phyloP scores from a whole-genome alignment of 306 rosid species.

The Alnus glutinosa region DNA sequence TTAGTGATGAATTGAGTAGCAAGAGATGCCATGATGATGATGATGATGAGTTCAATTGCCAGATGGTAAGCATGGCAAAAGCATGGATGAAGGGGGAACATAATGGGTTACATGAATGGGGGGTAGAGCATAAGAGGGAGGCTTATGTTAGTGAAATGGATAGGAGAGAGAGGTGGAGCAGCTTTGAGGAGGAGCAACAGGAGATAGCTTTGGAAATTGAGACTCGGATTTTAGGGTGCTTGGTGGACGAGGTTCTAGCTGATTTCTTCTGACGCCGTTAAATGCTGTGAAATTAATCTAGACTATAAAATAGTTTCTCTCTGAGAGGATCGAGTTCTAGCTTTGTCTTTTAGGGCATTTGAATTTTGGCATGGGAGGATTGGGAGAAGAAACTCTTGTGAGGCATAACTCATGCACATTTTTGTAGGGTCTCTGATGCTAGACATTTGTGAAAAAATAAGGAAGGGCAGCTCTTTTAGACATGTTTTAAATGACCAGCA shows the following conservation, averaged over 20 bases:
- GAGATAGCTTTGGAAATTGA: slow-evolving; percentile 57
- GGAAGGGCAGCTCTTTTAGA: neutral
- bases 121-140: slow-evolving; percentile 40
- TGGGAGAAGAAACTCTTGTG: neutral
- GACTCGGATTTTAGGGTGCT: slow-evolving; percentile 34
- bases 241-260: slow-evolving; percentile 51
- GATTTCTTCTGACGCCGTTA: slow-evolving; percentile 10
- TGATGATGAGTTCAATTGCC: slow-evolving; percentile 33
- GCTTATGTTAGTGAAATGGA: slow-evolving; percentile 57
- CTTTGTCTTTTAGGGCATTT: neutral
- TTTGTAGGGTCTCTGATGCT: slow-evolving; percentile 3
- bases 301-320: too few relatives aligned
- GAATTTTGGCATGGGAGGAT: slow-evolving; percentile 8
- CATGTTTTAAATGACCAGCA: too few relatives aligned
- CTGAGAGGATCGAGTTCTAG: too few relatives aligned
- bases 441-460: neutral
- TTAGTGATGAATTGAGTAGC: slow-evolving; percentile 39
- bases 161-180: slow-evolving; percentile 44
- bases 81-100: slow-evolving; percentile 42
- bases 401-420: slow-evolving; percentile 24
- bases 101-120: slow-evolving; percentile 31
- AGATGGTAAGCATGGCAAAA: slow-evolving; percentile 45
- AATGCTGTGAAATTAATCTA: too few relatives aligned
- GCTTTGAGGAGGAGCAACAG: slow-evolving; percentile 49
- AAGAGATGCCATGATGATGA: slow-evolving; percentile 22